phyloP scores from a whole-genome alignment of 2,329 filamentous ascomycete species.

The Phyllosticta citrichinensis region DNA sequence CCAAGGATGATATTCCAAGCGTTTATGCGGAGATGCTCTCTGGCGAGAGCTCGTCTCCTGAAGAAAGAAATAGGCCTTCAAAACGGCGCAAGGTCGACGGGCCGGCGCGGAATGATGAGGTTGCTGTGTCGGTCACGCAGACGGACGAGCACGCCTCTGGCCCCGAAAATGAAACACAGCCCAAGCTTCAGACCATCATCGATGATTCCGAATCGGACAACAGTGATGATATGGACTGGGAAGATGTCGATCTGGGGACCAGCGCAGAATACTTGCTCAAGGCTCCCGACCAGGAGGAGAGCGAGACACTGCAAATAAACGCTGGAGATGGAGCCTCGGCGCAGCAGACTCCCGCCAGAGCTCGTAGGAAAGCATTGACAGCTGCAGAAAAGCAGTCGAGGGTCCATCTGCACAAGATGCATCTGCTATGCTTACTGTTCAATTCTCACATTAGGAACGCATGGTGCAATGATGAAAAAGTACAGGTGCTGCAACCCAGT shows the following conservation, averaged over 20 bases:
- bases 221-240: conserved; percentile 52
- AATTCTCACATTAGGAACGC: conserved; percentile 69
- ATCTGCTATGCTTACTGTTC: conserved; percentile 71
- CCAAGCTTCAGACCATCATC: conserved; percentile 28
- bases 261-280: conserved; percentile 13
- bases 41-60: conserved; percentile 27
- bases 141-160: neutral
- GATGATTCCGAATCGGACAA: conserved; percentile 41
- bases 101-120: neutral
- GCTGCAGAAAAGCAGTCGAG: conserved; percentile 51
- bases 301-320: conserved; percentile 30
- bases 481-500: conserved; percentile 43
- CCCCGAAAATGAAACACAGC: conserved; percentile 12
- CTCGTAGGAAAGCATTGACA: conserved; percentile 43
- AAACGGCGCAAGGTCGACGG: conserved; percentile 22
- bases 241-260: conserved; percentile 41
- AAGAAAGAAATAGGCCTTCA: conserved; percentile 24
- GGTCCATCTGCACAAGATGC: conserved; percentile 73
- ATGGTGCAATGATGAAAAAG: conserved; percentile 73
- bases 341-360: conserved; percentile 24
- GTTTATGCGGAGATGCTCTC: conserved; percentile 38
- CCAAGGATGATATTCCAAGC: conserved; percentile 26
- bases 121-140: neutral
- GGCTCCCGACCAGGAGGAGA: conserved; percentile 22
- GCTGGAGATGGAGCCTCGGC: conserved; percentile 18